These are phyloP conservation scores for Tetrastigma voinierianum DNA, from an alignment of 164 flowering plant genomes.

Conservation along the genomic window DNA sequence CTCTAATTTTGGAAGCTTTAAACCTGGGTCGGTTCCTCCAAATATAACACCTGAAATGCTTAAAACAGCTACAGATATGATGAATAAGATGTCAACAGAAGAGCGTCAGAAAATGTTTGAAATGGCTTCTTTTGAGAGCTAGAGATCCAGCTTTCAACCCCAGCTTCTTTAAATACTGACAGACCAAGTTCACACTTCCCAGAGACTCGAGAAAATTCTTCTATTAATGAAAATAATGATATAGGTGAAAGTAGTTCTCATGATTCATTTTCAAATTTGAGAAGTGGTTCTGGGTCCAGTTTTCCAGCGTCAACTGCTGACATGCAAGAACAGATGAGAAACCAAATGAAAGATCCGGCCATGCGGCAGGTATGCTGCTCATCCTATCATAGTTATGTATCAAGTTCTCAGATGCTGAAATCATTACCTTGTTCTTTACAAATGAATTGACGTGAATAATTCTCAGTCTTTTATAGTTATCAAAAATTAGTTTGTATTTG, in stretches of 20 bases:
- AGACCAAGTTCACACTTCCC: conserved; percentile 23
- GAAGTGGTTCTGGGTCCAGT: conserved; percentile 30
- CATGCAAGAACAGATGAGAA: conserved; percentile 88
- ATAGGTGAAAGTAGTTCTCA: conserved; percentile 49
- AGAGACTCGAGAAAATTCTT: conserved; percentile 22
- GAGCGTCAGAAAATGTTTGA: conserved; percentile 79
- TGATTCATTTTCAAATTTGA: conserved; percentile 23
- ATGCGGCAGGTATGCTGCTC: conserved; percentile 63
- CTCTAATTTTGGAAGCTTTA: conserved; percentile 17
- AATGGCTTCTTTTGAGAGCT: conserved; percentile 62
- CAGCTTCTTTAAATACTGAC: conserved; percentile 15
- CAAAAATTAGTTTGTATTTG: neutral
- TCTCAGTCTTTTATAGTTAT: neutral
- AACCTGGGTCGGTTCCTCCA: conserved; percentile 51
- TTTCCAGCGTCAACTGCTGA: conserved; percentile 49
- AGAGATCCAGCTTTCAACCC: conserved; percentile 28
- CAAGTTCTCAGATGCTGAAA: neutral
- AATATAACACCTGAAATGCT: conserved; percentile 80
- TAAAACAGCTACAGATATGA: conserved; percentile 72
- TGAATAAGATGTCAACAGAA: conserved; percentile 77
- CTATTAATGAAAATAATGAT: conserved; percentile 23
- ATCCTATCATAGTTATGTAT: conserved; percentile 1
- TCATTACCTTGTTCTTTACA: neutral
- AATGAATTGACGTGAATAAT: neutral
- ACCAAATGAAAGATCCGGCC: conserved; percentile 93